Evolutionary conservation across 2,329 filamentous ascomycete species (phyloP).

Genomic region (Myrmaecium sp.): DNA sequence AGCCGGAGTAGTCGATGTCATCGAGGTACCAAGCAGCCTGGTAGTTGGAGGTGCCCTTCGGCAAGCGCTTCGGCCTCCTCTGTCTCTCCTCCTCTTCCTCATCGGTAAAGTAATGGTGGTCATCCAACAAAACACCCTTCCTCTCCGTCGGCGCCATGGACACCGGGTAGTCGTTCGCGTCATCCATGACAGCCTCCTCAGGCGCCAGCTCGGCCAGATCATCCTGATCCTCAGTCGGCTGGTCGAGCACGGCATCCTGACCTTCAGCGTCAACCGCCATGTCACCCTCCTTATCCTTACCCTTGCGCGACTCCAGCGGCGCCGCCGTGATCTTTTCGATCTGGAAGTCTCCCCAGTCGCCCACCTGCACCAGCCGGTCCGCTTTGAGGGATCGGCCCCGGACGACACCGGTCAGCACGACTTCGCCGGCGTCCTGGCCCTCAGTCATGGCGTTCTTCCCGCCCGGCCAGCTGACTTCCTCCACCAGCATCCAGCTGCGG

Average conservation of each 20-base stretch:
- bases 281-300: conserved; percentile 39
- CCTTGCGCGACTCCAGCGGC: conserved; percentile 42
- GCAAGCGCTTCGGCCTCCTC: conserved; percentile 53
- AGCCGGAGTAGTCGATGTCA: conserved; percentile 68
- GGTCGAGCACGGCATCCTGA: conserved; percentile 42
- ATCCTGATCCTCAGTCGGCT: conserved; percentile 64
- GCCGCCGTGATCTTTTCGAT: conserved; percentile 76
- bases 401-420: conserved; percentile 68
- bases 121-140: conserved; percentile 84
- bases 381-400: conserved; percentile 76
- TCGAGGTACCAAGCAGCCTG: conserved; percentile 88
- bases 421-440: conserved; percentile 35
- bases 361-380: conserved; percentile 76
- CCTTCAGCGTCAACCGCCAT: conserved; percentile 50
- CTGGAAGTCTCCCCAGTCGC: conserved; percentile 88
- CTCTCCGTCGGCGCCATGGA: conserved; percentile 31
- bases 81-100: conserved; percentile 49
- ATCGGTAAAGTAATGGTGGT: conserved; percentile 96
- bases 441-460: conserved; percentile 25
- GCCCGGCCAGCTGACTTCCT: conserved; percentile 58
- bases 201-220: conserved; percentile 71
- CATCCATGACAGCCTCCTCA: conserved; percentile 66
- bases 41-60: conserved; percentile 83
- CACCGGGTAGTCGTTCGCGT: conserved; percentile 34
- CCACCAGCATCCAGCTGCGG: conserved; percentile 85